Evolutionary conservation across 495 filamentous ascomycete species (phyloP), one percentile per base, ranked within the genome.

Genomic region (Penicillium tannophilum): DNA sequence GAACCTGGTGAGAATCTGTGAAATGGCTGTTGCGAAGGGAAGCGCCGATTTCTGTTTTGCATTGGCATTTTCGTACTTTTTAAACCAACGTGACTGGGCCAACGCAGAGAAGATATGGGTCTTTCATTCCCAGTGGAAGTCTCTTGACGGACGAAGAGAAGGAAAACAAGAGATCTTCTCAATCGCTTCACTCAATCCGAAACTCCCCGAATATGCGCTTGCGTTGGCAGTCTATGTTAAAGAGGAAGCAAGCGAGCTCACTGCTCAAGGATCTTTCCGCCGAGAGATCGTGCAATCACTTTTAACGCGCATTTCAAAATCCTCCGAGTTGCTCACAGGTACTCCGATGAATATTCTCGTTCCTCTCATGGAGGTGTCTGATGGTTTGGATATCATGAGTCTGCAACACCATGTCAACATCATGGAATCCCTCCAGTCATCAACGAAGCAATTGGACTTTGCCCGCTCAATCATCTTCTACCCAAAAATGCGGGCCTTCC

Each of bases 81-180:
- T 79, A n/a, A 66, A 71, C 44, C 61, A 63, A 19, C 54, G 46
- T 20, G 63, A 75, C n/a, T 83, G 79, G 79, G 19, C 33, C 24
- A 51, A 56, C 9, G 48, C 66, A 45, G 56, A 19, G 19, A 48
- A 20, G 12, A 41, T 59, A 10, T 57, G 49, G 62, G 54, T 2
- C 30, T 46, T 56, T 30, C 53, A 42, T 19, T 47, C 19, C 2
- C 23, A 55, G 33, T 36, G 10, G 12, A 36, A 12, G 33, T 36
- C 33, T 11, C 33, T 31, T 28, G 17, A 31, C 46, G 26, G 14
- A 6, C 5, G 33, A 24, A 12, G 26, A 17, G 14, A 49, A 28
- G 24, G 17, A 10, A 31, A 49, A 10, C 8, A 9, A 6, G 12
- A 30, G 26, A 49, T 49, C 8, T 4, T 30, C 5, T 31, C 26